Evolutionary conservation across 768 basidiomycete genomes (phyloP), one percentile per base, ranked within the genome.

Genomic region (Russula emetica): DNA sequence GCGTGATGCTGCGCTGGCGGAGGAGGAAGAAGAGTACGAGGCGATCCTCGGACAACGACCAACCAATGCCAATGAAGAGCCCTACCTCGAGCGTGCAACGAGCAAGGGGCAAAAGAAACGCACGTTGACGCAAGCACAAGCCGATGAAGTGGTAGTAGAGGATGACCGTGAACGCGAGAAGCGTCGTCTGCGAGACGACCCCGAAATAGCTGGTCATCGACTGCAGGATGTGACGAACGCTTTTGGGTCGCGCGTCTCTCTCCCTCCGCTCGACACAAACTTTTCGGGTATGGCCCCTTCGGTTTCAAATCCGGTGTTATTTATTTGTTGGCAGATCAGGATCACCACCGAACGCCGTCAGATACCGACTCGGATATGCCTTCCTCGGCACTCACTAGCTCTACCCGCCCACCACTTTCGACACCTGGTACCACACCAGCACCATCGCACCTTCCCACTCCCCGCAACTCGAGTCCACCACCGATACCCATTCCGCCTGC

Each of bases 141-240:
- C 75, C 50, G 63, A 63, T 13, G 70, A 66, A 51, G 26, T 64
- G 66, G 72, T 60, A 60, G 73, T 76, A 67, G 74, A 71, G 63
- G 72, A 62, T 72, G 67, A 58, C 24, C 60, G 28, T 40, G 72
- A 76, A 60, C 49, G 56, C 28, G 71, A 70, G 55, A 69, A 66
- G 44, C 69, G 71, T 45, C 74, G 73, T 60, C 60, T 73, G 34
- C 76, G 75, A 60, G 80, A 84, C 69, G 78, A 74, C 70, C 75
- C 76, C 62, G 75, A 76, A 72, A 66, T 74, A 71, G 44, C 63
- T 4, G 74, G 71, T 54, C 76, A 75, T 34, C 84, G 79, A 73
- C 74, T 86, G 62, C 85, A 84, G 75, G 86, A 87, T 70, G 81
- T 86, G 66, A 86, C 85, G 30, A 86, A 84, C 71, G 81, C 84